Evolutionary conservation across 441 rosid genomes (phyloP).

Genomic region (Pelargonium australe): DNA sequence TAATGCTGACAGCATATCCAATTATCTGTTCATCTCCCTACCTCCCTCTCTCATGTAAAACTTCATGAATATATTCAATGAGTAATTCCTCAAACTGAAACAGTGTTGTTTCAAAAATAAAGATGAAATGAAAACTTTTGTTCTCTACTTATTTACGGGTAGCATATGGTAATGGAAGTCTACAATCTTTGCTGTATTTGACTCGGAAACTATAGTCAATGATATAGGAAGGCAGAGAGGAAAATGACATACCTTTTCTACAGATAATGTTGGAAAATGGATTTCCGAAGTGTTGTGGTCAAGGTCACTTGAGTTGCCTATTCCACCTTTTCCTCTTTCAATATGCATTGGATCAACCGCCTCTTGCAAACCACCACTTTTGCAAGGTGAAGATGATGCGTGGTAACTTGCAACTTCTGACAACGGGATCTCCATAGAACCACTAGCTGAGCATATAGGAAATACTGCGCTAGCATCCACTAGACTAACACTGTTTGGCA

Average conservation of each 20-base stretch:
- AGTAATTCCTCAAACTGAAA: too few relatives aligned
- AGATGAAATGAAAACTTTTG: too few relatives aligned
- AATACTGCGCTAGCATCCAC: conserved; percentile 28
- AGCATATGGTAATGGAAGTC: too few relatives aligned
- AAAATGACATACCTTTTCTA: conserved; percentile 35
- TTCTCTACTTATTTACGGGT: too few relatives aligned
- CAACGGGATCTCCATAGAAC: conserved; percentile 36
- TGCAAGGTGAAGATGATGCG: conserved; percentile 20
- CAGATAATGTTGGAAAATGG: conserved; percentile 26
- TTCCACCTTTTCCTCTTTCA: conserved; percentile 30
- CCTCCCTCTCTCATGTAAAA: too few relatives aligned
- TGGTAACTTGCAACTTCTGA: conserved; percentile 36
- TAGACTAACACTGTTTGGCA: conserved; percentile 27
- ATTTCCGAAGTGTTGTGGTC: conserved; percentile 22
- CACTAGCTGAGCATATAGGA: conserved; percentile 29
- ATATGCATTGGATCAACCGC: conserved; percentile 27
- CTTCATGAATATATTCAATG: too few relatives aligned
- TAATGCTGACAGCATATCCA: too few relatives aligned
- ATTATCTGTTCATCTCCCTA: too few relatives aligned
- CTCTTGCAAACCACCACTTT: conserved; percentile 28
- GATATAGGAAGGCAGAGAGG: not conserved
- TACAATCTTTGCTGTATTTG: too few relatives aligned
- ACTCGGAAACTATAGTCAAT: too few relatives aligned
- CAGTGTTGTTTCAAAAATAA: too few relatives aligned
- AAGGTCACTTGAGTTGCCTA: conserved; percentile 35